These are phyloP conservation scores for Botryotinia globosa DNA, from an alignment of 2,329 filamentous ascomycete species.

Conservation along the genomic window DNA sequence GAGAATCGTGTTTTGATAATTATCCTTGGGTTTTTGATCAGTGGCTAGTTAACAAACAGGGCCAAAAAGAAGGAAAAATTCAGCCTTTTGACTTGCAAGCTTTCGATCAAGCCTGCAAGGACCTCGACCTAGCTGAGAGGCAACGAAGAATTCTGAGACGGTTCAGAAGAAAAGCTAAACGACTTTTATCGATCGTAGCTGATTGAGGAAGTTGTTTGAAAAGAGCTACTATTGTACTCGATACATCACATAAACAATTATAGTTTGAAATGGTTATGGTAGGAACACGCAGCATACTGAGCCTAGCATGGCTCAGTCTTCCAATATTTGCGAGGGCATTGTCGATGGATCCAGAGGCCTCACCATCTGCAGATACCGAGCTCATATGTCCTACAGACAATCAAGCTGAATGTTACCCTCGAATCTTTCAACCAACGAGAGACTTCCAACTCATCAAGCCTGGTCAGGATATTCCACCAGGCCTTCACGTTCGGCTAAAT, in stretches of 20 bases:
- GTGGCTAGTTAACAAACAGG: constrained; percentile 35
- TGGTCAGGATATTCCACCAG: constrained; percentile 63
- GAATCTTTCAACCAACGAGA: constrained; percentile 60
- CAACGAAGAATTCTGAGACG: constrained; percentile 33
- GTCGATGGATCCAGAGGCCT: constrained; percentile 26
- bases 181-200: constrained; percentile 34
- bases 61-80: constrained; percentile 35
- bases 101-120: constrained; percentile 31
- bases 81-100: constrained; percentile 34
- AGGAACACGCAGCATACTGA: constrained; percentile 24
- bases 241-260: background rate
- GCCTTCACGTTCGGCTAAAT: constrained; percentile 65
- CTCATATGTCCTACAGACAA: constrained; percentile 64
- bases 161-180: constrained; percentile 33
- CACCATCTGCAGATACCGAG: constrained; percentile 44
- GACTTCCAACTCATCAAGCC: constrained; percentile 62
- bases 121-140: constrained; percentile 32
- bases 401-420: constrained; percentile 62
- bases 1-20: constrained; percentile 27
- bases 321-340: constrained; percentile 29
- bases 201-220: constrained; percentile 22
- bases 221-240: background rate
- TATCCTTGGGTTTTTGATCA: constrained; percentile 32
- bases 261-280: constrained; percentile 29
- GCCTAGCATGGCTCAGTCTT: constrained; percentile 30